These are phyloP conservation scores for Brettanomyces custersianus DNA, from an alignment of 805 yeast genomes.

Conservation along the genomic window DNA sequence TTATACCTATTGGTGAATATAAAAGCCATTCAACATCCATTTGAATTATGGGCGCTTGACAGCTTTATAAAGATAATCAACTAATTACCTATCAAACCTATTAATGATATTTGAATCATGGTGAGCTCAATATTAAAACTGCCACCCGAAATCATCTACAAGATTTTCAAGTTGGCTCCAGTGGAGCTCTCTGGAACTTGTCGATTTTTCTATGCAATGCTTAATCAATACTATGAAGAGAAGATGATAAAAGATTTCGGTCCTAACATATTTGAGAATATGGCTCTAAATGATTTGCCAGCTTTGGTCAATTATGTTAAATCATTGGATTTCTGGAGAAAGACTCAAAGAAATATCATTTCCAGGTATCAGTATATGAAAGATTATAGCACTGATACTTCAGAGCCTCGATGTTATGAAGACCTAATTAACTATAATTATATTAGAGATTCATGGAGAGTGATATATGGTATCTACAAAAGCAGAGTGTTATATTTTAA, in stretches of 20 bases:
- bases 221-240: slow-evolving; percentile 40
- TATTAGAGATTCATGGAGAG: slow-evolving; percentile 46
- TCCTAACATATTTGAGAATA: slow-evolving; percentile 12
- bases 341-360: slow-evolving; percentile 17
- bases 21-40: no score
- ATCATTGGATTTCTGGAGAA: slow-evolving; percentile 29
- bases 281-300: slow-evolving; percentile 17
- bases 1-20: no score
- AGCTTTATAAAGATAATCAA: no score
- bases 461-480: slow-evolving; percentile 40
- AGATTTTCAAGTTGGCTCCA: slow-evolving; percentile 21
- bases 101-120: no score
- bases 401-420: neutral
- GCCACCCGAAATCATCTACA: slow-evolving; percentile 22
- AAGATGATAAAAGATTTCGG: slow-evolving; percentile 25
- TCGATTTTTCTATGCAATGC: slow-evolving; percentile 32
- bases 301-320: slow-evolving; percentile 21
- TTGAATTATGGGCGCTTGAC: no score
- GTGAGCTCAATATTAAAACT: no score
- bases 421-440: slow-evolving; percentile 22
- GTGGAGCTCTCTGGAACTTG: slow-evolving; percentile 23
- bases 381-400: slow-evolving; percentile 8
- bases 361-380: slow-evolving; percentile 13
- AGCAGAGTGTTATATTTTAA: slow-evolving; percentile 48
- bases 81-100: no score